Evolutionary conservation across 1,284 basidiomycete genomes (phyloP), one percentile per base, ranked within the genome.

Genomic region (Trichosporon asahii): DNA sequence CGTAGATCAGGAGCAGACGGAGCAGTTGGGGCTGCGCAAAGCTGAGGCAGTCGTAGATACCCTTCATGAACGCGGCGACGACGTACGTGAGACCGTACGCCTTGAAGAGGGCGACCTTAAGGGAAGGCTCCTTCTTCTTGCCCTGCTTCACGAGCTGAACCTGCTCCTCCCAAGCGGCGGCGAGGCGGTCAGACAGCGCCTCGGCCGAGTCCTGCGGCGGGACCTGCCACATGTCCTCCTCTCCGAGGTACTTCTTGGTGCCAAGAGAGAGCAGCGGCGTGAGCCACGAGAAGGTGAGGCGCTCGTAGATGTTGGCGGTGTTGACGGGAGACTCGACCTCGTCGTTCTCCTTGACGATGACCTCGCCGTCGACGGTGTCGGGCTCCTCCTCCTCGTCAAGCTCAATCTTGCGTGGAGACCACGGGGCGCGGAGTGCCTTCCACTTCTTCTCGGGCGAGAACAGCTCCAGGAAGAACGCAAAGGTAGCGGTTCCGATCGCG

Each of bases 11-110:
- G 8, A 99, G 86, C 76, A 89, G 86, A 18, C 92, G 88, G 29
- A 99, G 87, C 1, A 98, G 86, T 80, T 97, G 92, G 0, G 96
- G 96, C 80, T 98, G 95, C 2, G 90, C 81, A 83, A 98, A 98
- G 0, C 89, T 88, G 14, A 96, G 84, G 57, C 85, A 84, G 80
- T 98, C 95, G 81, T 95, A 93, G 0, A 88, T 64, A 14, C 92
- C 75, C 84, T 97, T 95, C 66, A 94, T 84, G 0, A 85, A 86
- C 44, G 85, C 85, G 0, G 94, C 95, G 23, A 88, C 77, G 2
- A 88, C 81, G 77, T 92, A 97, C 0, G 92, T 90, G 0, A 87
- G 85, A 0, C 95, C 95, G 76, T 92, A 98, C 0, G 94, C 88
- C 3, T 87, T 77, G 70, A 89, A 88, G 15, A 97, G 85, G 0